A percentile compares a stretch with the other conserved stretches of the same genome.
phyloP scores from a whole-genome alignment of 2,329 filamentous ascomycete genomes.

The Colletotrichum spaethianum region DNA sequence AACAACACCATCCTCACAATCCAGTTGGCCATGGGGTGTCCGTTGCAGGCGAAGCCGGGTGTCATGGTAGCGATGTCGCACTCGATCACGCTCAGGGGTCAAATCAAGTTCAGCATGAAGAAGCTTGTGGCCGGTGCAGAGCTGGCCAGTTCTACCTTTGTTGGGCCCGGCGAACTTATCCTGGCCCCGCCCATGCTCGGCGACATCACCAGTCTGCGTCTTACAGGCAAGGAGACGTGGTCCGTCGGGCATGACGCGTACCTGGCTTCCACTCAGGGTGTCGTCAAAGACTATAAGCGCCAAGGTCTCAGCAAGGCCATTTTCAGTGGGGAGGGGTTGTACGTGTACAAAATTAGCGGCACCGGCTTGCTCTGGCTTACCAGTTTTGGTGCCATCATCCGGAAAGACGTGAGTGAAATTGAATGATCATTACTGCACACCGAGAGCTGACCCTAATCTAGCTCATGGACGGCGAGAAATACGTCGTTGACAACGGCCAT shows the following conservation, averaged over 20 bases:
- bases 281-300: conserved; percentile 88
- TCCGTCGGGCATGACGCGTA: conserved; percentile 89
- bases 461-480: conserved; percentile 81
- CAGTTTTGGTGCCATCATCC: conserved; percentile 94
- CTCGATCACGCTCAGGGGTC: conserved; percentile 86
- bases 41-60: conserved; percentile 84
- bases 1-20: conserved; percentile 91
- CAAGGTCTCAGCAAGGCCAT: conserved; percentile 91
- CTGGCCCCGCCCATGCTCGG: conserved; percentile 85
- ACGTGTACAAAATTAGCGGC: conserved; percentile 88
- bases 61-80: conserved; percentile 97
- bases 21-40: conserved; percentile 91
- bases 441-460: conserved; percentile 42
- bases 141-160: conserved; percentile 83
- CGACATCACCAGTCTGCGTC: conserved; percentile 85
- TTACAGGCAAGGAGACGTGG: conserved; percentile 83
- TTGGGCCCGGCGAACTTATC: conserved; percentile 91
- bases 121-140: conserved; percentile 90
- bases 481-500: conserved; percentile 94
- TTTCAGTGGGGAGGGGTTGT: conserved; percentile 93
- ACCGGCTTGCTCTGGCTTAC: conserved; percentile 89
- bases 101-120: conserved; percentile 89
- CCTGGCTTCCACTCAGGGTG: conserved; percentile 87
- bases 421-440: background rate
- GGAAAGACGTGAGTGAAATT: conserved; percentile 82